Conservation (phyloP, 2,329 filamentous ascomycete genomes). For the Cladosporium sp. region DNA sequence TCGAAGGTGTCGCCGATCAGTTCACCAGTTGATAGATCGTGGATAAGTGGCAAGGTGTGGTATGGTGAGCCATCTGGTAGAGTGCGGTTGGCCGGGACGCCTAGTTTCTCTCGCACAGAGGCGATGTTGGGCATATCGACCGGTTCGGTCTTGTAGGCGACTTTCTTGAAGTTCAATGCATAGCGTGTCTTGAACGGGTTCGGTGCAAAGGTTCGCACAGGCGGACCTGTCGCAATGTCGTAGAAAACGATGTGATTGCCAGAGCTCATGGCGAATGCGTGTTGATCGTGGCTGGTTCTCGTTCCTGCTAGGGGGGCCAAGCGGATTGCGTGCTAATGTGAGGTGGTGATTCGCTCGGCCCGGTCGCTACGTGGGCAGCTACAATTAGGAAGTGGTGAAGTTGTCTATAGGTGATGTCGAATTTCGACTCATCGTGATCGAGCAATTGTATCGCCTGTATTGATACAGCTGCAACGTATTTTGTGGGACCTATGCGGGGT, state of each 20-base stretch:
- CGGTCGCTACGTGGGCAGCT: too few relatives aligned
- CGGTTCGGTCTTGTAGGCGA: slow-evolving; percentile 50
- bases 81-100: slow-evolving; percentile 49
- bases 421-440: too few relatives aligned
- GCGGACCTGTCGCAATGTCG: slow-evolving; percentile 43
- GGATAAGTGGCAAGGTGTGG: slow-evolving; percentile 57
- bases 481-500: too few relatives aligned
- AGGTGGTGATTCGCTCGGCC: too few relatives aligned
- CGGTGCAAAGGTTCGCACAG: slow-evolving; percentile 40
- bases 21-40: slow-evolving; percentile 40
- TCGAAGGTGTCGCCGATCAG: slow-evolving; percentile 61
- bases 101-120: slow-evolving; percentile 44
- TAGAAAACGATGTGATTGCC: slow-evolving; percentile 39
- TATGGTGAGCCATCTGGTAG: slow-evolving; percentile 55
- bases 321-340: too few relatives aligned
- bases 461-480: too few relatives aligned
- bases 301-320: too few relatives aligned
- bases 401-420: too few relatives aligned
- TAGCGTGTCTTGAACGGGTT: slow-evolving; percentile 51
- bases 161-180: slow-evolving; percentile 47
- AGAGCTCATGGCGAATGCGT: background rate
- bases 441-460: too few relatives aligned
- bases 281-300: too few relatives aligned
- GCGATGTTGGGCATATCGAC: slow-evolving; percentile 51
- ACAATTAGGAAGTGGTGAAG: too few relatives aligned